These are phyloP conservation scores for Linnemannia zychae DNA, from an alignment of 192 early-diverging fungal species.

Conservation along the genomic window DNA sequence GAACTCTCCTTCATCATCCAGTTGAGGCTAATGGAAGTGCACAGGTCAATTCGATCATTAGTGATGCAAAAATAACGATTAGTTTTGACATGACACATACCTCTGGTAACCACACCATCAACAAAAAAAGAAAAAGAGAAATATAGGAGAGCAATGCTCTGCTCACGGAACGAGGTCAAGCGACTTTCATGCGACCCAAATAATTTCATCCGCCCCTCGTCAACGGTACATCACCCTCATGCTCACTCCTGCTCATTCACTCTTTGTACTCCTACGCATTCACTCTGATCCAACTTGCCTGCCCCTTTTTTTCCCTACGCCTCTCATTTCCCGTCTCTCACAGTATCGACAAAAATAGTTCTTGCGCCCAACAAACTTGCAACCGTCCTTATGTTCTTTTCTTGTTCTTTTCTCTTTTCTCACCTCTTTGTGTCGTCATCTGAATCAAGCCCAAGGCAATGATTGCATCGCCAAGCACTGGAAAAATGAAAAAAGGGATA, in stretches of 20 bases:
- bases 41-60: neutral
- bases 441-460: neutral
- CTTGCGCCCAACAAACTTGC: neutral
- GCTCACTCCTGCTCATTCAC: slow-evolving; percentile 1
- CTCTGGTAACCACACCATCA: neutral
- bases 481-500: neutral
- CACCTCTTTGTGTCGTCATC: neutral
- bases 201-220: neutral
- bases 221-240: neutral
- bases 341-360: slow-evolving; percentile 27
- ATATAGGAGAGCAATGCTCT: slow-evolving; percentile 4
- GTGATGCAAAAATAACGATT: neutral
- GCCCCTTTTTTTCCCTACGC: neutral
- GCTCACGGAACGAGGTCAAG: neutral
- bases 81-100: neutral
- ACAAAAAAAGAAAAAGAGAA: neutral
- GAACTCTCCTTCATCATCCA: slow-evolving; percentile 69
- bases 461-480: neutral
- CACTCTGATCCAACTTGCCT: neutral
- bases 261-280: neutral
- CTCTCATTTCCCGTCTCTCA: neutral
- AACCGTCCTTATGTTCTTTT: neutral
- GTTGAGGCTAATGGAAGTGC: slow-evolving; percentile 41
- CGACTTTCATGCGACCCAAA: slow-evolving; percentile 1
- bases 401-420: neutral